These are phyloP conservation scores for Saksenaea oblongispora DNA, from an alignment of 371 early-diverging fungal genomes.

Conservation along the genomic window DNA sequence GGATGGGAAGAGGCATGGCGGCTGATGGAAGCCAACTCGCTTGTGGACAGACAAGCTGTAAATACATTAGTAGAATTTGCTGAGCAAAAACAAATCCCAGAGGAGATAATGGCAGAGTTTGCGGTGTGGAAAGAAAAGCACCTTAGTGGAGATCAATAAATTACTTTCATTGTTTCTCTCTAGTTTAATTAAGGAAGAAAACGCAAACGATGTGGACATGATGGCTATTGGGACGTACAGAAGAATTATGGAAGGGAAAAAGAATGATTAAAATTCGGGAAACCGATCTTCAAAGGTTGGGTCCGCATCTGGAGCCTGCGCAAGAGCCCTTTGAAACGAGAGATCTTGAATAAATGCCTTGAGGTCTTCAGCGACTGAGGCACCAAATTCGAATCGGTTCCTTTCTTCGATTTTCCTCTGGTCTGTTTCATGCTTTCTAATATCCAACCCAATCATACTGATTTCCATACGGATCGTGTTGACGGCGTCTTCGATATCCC, in stretches of 20 bases:
- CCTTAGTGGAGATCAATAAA: background rate
- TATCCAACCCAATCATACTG: slow-evolving; percentile 49
- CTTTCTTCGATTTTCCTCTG: slow-evolving; percentile 48
- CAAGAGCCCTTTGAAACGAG: slow-evolving; percentile 36
- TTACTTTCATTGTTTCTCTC: background rate
- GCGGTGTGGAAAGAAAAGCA: background rate
- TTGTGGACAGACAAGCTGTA: background rate
- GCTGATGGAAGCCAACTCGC: slow-evolving; percentile 18
- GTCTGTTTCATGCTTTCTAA: slow-evolving; percentile 43
- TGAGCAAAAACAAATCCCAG: background rate
- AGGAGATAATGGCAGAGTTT: background rate
- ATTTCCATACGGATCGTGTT: slow-evolving; percentile 42
- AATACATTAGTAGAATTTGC: background rate
- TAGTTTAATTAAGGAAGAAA: background rate
- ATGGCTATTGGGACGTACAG: background rate
- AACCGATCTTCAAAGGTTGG: slow-evolving; percentile 51
- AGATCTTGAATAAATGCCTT: slow-evolving; percentile 43
- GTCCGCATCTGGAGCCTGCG: slow-evolving; percentile 51
- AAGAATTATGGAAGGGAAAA: background rate
- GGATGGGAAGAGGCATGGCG: slow-evolving; percentile 37
- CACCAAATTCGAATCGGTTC: slow-evolving; percentile 42
- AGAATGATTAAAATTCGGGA: slow-evolving; percentile 36
- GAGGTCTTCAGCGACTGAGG: slow-evolving; percentile 40
- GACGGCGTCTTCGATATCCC: slow-evolving; percentile 38
- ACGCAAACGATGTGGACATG: background rate